Evolutionary conservation across 495 filamentous ascomycete species (phyloP).

Genomic region (Hypoxylon lienhwacheense): DNA sequence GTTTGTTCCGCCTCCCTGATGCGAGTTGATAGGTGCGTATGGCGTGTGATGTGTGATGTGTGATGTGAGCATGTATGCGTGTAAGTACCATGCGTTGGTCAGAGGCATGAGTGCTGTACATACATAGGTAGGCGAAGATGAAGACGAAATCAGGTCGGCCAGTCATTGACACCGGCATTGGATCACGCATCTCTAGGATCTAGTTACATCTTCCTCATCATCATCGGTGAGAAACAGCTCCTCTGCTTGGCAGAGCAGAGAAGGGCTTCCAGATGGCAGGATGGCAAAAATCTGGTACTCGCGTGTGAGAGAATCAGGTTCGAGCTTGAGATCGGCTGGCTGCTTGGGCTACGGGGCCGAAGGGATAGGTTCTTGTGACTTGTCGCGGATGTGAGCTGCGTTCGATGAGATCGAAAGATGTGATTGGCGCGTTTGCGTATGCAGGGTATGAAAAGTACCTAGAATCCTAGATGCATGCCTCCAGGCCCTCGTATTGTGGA

Average conservation of each 20-base stretch:
- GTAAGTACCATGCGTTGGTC: not conserved
- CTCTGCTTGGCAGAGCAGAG: constrained; percentile 12
- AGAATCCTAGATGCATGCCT: not conserved
- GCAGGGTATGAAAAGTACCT: constrained; percentile 21
- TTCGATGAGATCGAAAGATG: not conserved
- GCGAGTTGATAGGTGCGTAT: constrained; percentile 6
- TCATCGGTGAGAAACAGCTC: constrained; percentile 1
- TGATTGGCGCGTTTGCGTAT: constrained; percentile 23
- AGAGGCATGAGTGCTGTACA: constrained; percentile 7
- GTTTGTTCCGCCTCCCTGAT: constrained; percentile 1
- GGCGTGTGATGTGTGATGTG: too few relatives aligned
- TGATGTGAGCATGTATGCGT: not conserved
- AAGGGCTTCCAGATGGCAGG: constrained; percentile 4
- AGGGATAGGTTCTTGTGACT: constrained; percentile 8
- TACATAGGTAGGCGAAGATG: constrained; percentile 12
- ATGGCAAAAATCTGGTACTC: constrained; percentile 2
- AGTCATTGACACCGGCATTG: constrained; percentile 15
- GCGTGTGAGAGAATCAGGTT: constrained; percentile 3
- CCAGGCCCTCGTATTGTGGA: not conserved
- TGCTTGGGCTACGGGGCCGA: constrained; percentile 13
- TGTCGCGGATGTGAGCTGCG: constrained; percentile 19
- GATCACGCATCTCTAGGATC: not conserved
- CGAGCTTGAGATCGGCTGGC: constrained; percentile 17
- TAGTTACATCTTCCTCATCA: constrained; percentile 2
- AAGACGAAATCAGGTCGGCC: not conserved